Base-by-base conservation (phyloP, 2,329 filamentous ascomycete species). In the Aspergillus nomiae region DNA sequence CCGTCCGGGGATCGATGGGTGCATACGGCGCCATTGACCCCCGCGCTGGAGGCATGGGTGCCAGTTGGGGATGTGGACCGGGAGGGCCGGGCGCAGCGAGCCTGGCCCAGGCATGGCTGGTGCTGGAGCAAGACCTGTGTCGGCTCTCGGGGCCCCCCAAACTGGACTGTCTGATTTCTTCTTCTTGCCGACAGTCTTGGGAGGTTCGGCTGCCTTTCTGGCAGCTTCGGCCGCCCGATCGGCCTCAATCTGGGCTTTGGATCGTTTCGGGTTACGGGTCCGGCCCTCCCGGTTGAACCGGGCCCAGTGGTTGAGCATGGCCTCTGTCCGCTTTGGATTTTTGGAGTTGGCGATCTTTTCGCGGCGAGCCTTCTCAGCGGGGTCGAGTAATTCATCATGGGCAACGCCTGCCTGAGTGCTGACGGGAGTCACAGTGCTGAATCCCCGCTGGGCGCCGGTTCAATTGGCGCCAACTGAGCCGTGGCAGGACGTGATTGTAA, bases 221-320 rank as follows among this genome's bases (percentile, higher is more conserved):
- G 61, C 66, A 9, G 70, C 73, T 21, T 77, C 74, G 38, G 67
- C 73, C 36, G 68, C 71, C 36, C 72, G 74, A 61, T 78, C 78
- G n/a, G 76, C 75, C 69, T 80, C 78, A 30, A 81, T 80, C 65
- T 81, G 77, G 11, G 77, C 78, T 64, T 80, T 80, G 36, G 78
- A 79, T 9, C 78, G 75, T 65, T 81, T 81, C 34, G 78, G 78
- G 58, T 80, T 80, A 38, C 78, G 75, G 24, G 75, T 78, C n/a
- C 78, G 75, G 34, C 78, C 78, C 67, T 79, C 78, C 14, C 72
- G 70, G 59, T 80, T 80, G 70, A 80, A 81, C 28, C 78, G 76
- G 24, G 73, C 76, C 78, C 78, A 81, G 65, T 81, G 78, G 62
- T 80, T 77, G 30, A 81, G 73, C 78, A 81, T 81, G 50, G 78